Evolutionary conservation across 148 eudicot genomes (phyloP), one percentile per base, ranked within the genome.

Genomic region (Chenopodium berlandieri): DNA sequence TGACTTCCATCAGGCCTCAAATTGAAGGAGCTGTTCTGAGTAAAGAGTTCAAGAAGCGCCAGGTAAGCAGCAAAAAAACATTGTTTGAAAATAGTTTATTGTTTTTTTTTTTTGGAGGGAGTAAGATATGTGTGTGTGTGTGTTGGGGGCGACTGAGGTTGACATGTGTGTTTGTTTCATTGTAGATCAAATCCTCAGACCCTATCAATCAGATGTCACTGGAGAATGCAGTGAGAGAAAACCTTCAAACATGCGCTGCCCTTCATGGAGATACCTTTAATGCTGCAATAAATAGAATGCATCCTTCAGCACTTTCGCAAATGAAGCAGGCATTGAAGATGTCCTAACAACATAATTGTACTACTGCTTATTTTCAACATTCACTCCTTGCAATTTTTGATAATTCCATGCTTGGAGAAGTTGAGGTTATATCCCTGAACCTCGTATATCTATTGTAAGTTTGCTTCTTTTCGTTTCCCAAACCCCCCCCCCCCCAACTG

Each of bases 241-340:
- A 92, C 79, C 99, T 96, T 80, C 97, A 96, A 81, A 94, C 98
- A 40, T 94, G 99, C 89, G 91, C 99, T 62, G 75, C 93, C 56
- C 89, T 94, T 86, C 99, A 94, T 81, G 97, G 99, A 78, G 99
- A 96, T 75, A 79, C 93, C 75, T 96, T 96, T 80, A 92, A 92
- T 83, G 85, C 90, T 23, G 93, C 95, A 63, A 92, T 96, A 62
- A 86, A 90, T 58, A 88, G 92, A 86, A 90, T 96, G 92, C 93
- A 96, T 86, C 99, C 99, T 80, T 81, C 99, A 70, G 93, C 93
- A 77, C 83, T 96, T 65, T 83, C 91, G 56, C 98, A 96, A 85
- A 83, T 92, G 82, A 96, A 96, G 86, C 93, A 91, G 86, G 99
- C 97, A 77, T 85, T 96, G 76, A 89, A 93, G 72, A 93, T 95